Evolutionary conservation across 176 grass and related monocot genomes (phyloP), one percentile per base, ranked within the genome.

Genomic region (Microstegium vimineum): DNA sequence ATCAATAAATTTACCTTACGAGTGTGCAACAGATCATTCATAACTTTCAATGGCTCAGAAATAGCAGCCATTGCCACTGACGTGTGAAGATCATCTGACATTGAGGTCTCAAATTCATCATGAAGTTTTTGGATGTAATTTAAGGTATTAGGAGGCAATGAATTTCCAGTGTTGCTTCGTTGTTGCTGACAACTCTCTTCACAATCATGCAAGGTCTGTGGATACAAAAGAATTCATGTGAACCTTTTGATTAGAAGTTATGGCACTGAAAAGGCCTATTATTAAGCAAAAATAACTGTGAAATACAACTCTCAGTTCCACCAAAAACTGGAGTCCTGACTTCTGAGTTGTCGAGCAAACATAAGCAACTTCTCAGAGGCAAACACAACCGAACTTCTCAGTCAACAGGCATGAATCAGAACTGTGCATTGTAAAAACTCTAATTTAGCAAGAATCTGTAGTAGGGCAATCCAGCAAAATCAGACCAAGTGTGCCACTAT

Each of bases 21-120:
- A 67, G 95, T 93, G 62, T 95, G 95, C 40, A 98, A 70, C 15
- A 98, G 41, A 78, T 98, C 95, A 51, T 95, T 98, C 71, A 95
- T 90, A 64, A 91, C 74, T 89, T 90, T 98, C 25, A 95, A 14
- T 45, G 95, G 92, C 37, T 98, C 93, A 47, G 95, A 95, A 77
- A 95, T 80, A 28, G 89, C 85, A 54, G 87, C 86, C 75, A 95
- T 78, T 47, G 89, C 89, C 61, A 95, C 87, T 68, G 95, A 84
- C 45, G 95, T 91, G 84, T 93, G 90, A 64, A 98, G 89, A 87
- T 98, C 95, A 59, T 98, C 92, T 42, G 90, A 98, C 84, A 98
- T 88, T 10, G 92, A 95, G 28, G 82, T 74, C 70, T 84, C 85
- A 66, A 93, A 98, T 87, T 98, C 92, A 43, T 23, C 28, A 38